These are phyloP conservation scores for Metarhizium album DNA, from an alignment of 2,329 filamentous ascomycete species.

Conservation along the genomic window DNA sequence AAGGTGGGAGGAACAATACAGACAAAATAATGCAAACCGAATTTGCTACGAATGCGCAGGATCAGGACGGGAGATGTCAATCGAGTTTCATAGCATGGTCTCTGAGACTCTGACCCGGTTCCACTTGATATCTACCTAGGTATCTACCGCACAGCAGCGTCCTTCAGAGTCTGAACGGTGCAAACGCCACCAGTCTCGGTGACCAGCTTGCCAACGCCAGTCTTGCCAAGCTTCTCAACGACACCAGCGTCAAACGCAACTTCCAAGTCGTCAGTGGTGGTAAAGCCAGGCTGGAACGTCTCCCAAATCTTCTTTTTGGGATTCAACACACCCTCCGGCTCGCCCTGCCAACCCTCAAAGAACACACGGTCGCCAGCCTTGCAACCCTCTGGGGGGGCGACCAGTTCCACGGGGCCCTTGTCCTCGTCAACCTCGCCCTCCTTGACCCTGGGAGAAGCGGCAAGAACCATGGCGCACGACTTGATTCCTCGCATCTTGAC, in stretches of 20 bases:
- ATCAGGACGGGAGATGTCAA: neutral
- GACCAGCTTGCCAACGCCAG: slow-evolving; percentile 57
- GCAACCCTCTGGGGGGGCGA: slow-evolving; percentile 66
- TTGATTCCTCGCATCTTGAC: slow-evolving; percentile 93
- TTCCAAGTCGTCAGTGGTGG: slow-evolving; percentile 68
- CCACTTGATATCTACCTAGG: slow-evolving; percentile 58
- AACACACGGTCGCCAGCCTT: slow-evolving; percentile 78
- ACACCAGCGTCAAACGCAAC: slow-evolving; percentile 76
- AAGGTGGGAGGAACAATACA: neutral
- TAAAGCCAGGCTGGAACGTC: slow-evolving; percentile 91
- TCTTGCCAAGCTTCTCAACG: slow-evolving; percentile 66
- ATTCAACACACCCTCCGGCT: slow-evolving; percentile 88
- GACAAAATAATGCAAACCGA: neutral
- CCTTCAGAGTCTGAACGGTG: slow-evolving; percentile 70
- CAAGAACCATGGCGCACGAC: slow-evolving; percentile 80
- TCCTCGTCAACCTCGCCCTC: slow-evolving; percentile 80
- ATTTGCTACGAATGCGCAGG: neutral
- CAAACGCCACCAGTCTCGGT: slow-evolving; percentile 71
- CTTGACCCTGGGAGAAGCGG: slow-evolving; percentile 73
- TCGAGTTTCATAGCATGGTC: neutral
- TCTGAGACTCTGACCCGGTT: slow-evolving; percentile 1
- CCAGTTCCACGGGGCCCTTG: slow-evolving; percentile 84
- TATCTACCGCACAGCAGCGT: slow-evolving; percentile 68
- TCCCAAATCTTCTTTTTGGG: slow-evolving; percentile 99
- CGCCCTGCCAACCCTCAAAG: slow-evolving; percentile 90